Evolutionary conservation across 2,329 filamentous ascomycete genomes (phyloP).

Genomic region (Ceratocystis diversiconidia): DNA sequence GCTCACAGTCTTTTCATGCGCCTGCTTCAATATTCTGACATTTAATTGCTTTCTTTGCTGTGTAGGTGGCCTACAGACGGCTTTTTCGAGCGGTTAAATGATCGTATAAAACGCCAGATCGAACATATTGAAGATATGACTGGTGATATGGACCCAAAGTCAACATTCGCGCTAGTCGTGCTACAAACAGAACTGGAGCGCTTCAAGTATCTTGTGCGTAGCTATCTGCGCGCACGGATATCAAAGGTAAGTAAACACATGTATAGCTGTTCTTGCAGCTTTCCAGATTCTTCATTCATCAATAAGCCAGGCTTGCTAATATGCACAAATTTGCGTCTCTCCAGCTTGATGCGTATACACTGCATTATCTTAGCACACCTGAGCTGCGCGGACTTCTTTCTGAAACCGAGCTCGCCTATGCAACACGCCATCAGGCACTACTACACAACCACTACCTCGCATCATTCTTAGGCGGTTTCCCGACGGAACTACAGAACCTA

Average conservation of each 20-base stretch:
- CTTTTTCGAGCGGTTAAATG: conserved; percentile 70
- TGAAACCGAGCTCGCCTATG: conserved; percentile 62
- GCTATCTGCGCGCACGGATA: conserved; percentile 69
- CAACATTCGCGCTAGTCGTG: conserved; percentile 86
- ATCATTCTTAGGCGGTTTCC: conserved; percentile 75
- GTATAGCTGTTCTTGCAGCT: background rate
- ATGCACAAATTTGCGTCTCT: too few species aligned
- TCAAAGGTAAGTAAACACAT: conserved; percentile 49
- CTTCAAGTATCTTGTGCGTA: conserved; percentile 80
- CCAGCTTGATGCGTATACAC: conserved; percentile 61
- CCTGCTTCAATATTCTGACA: background rate
- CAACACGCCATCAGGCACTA: conserved; percentile 70
- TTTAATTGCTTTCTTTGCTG: background rate
- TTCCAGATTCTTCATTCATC: background rate
- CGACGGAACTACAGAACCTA: conserved; percentile 60
- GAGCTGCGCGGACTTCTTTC: conserved; percentile 52
- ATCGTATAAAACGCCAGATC: conserved; percentile 55
- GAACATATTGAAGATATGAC: conserved; percentile 62
- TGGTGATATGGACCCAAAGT: conserved; percentile 73
- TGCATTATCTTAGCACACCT: conserved; percentile 53
- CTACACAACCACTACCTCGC: conserved; percentile 72
- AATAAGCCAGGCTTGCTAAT: background rate
- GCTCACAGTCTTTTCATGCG: background rate
- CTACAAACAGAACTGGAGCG: conserved; percentile 92
- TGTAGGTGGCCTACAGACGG: conserved; percentile 46